phyloP scores from a whole-genome alignment of 129 eudicot genomes.

The Pittosporum tobira region DNA sequence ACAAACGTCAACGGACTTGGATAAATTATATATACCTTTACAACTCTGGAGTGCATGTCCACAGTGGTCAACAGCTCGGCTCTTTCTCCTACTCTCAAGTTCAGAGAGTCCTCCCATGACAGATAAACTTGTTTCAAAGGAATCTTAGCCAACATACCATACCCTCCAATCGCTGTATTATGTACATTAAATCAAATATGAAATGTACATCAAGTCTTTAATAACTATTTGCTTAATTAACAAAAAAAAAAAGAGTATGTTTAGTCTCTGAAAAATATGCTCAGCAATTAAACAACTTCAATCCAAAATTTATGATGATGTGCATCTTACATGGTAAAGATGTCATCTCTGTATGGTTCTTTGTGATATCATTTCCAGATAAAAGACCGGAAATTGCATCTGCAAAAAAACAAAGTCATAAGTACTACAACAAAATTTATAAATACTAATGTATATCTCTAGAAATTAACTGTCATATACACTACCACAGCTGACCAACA shows the following conservation, averaged over 20 bases:
- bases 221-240: no score
- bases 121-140: conserved; percentile 56
- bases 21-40: conserved; percentile 76
- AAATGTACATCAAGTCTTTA: not conserved
- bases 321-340: conserved; percentile 49
- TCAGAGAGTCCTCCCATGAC: conserved; percentile 71
- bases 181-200: conserved; percentile 13
- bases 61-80: conserved; percentile 57
- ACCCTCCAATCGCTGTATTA: conserved; percentile 46
- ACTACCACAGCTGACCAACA: conserved; percentile 84
- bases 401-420: conserved; percentile 15
- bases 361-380: conserved; percentile 22
- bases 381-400: conserved; percentile 34
- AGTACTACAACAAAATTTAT: not conserved
- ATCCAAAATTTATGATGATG: not conserved
- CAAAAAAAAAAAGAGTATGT: not conserved
- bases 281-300: not conserved
- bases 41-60: conserved; percentile 57
- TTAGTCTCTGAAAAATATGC: not conserved
- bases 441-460: not conserved
- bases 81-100: conserved; percentile 53
- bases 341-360: conserved; percentile 26
- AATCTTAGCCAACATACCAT: conserved; percentile 65
- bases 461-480: not conserved
- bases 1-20: not conserved